phyloP scores from a whole-genome alignment of 192 early-diverging fungal species.

The Coemansia sp. region DNA sequence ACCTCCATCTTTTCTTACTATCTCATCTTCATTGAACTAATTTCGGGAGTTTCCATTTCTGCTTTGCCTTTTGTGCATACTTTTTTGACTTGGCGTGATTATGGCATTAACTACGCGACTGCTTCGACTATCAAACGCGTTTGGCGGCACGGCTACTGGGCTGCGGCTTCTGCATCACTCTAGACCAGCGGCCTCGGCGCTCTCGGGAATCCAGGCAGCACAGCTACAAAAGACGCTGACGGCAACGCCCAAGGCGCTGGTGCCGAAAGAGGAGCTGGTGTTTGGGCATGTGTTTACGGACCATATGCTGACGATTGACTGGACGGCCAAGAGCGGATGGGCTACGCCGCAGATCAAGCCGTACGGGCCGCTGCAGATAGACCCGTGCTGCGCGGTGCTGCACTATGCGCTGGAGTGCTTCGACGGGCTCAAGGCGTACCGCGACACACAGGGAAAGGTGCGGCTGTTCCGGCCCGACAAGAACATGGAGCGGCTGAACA shows the following conservation, averaged over 20 bases:
- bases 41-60: background rate
- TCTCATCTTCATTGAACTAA: background rate
- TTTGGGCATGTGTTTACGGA: slow-evolving; percentile 91
- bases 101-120: slow-evolving; percentile 13
- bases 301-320: slow-evolving; percentile 88
- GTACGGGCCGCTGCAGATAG: slow-evolving; percentile 75
- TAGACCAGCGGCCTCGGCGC: slow-evolving; percentile 17
- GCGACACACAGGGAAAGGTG: slow-evolving; percentile 82
- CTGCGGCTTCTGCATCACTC: slow-evolving; percentile 16
- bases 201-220: slow-evolving; percentile 10
- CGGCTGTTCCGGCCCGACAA: slow-evolving; percentile 95
- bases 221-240: slow-evolving; percentile 28
- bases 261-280: slow-evolving; percentile 67
- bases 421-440: slow-evolving; percentile 92
- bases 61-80: background rate
- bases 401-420: slow-evolving; percentile 95
- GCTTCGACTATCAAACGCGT: slow-evolving; percentile 6
- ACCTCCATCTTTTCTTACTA: slow-evolving; percentile 2
- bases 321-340: slow-evolving; percentile 73
- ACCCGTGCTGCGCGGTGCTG: slow-evolving; percentile 87
- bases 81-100: background rate
- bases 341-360: slow-evolving; percentile 72
- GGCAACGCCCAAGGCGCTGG: slow-evolving; percentile 57
- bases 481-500: slow-evolving; percentile 92
- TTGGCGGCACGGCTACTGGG: background rate